Base-by-base conservation (phyloP, 2,329 filamentous ascomycete species). In the Trematosphaeria pertusa region DNA sequence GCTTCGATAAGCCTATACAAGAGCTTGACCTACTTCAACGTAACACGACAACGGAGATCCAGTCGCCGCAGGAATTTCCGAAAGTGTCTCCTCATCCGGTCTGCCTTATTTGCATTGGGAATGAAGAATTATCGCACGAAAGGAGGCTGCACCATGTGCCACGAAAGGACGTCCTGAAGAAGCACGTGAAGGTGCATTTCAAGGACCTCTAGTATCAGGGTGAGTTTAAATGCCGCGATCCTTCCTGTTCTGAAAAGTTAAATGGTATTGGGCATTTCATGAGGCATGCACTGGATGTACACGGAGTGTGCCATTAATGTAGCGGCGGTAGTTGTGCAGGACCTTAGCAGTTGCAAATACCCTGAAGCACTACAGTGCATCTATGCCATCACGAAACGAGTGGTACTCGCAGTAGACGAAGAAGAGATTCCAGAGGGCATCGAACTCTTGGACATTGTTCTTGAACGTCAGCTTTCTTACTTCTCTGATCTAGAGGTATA, bases 51-150 rank as follows among this genome's bases (percentile, higher is more conserved):
- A 26, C 33, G 17, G 19, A 35, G 12, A 26, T 26, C 21, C 33
- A 24, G 26, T 40, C 30, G n/a, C 22, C 5, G 22, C 28, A 24
- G 9, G 18, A 2, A 17, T 46, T 20, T 35, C 43, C 36, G 12
- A 46, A 20, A 17, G 30, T 22, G 36, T 36, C 26, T 33, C 37
- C 46, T n/a, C 21, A 47, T 35, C 50, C 24, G 35, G 36, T 53
- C 36, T 50, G 43, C 39, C 46, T 46, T 34, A 42, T 50, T 35
- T 53, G 43, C 37, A 47, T 47, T 36, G 43, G 46, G 10, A 44
- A 47, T 37, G 32, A 46, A 14, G 36, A 45, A 26, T 48, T 41
- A 21, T 31, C 32, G 24, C 42, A 52, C 21, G 17, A 45, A 45
- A 7, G 40, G 24, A 20, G 40, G 44, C n/a, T n/a, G n/a, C n/a